Conservation (phyloP, 805 yeast genomes). For the Myxozyma neotropica region DNA sequence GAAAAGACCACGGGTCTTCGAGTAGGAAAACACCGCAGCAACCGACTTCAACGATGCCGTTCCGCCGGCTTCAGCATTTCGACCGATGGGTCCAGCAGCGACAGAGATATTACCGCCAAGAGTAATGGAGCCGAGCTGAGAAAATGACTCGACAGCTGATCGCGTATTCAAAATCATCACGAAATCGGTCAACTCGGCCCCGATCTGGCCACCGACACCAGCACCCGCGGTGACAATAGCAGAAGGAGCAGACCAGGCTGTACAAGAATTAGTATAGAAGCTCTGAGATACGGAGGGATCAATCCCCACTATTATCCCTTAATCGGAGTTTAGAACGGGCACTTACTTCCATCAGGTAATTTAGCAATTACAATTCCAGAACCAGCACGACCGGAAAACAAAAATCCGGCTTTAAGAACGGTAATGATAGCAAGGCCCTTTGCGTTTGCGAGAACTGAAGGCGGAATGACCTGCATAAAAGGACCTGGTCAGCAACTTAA, state of each 20-base stretch:
- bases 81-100: constrained; percentile 97
- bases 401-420: constrained; percentile 94
- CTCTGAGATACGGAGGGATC: background rate
- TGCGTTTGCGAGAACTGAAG: constrained; percentile 81
- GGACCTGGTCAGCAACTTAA: background rate
- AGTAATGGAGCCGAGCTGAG: constrained; percentile 91
- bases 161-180: constrained; percentile 86
- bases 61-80: constrained; percentile 97
- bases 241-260: constrained; percentile 92
- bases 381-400: constrained; percentile 96
- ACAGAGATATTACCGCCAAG: constrained; percentile 93
- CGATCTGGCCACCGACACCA: constrained; percentile 97
- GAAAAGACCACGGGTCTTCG: constrained; percentile 93
- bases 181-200: constrained; percentile 94
- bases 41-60: constrained; percentile 84
- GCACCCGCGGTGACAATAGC: constrained; percentile 94
- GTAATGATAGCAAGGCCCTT: constrained; percentile 91
- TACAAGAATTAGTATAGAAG: constrained; percentile 7
- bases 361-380: constrained; percentile 94
- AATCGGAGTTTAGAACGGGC: background rate
- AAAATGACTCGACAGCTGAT: constrained; percentile 89
- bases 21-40: constrained; percentile 89
- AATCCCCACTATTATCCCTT: background rate
- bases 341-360: constrained; percentile 73
- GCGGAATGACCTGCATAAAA: constrained; percentile 73